phyloP scores from a whole-genome alignment of 371 early-diverging fungal species.

The Rhizopus delemar region DNA sequence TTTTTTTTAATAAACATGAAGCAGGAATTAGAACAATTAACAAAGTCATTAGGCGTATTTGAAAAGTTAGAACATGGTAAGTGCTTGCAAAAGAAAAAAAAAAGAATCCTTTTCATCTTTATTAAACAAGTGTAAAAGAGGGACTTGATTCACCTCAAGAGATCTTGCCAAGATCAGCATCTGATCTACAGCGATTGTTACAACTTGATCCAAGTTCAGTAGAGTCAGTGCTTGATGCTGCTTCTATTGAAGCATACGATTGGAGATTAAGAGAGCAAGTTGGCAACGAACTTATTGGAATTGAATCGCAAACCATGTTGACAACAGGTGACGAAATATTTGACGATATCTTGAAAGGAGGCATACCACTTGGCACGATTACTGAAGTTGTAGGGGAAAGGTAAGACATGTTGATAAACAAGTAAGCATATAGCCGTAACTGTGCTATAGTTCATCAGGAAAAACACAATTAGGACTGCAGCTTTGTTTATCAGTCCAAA shows the following conservation, averaged over 20 bases:
- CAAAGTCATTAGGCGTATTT: slow-evolving; percentile 12
- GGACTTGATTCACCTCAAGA: slow-evolving; percentile 27
- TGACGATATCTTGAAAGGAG: slow-evolving; percentile 56
- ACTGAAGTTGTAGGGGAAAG: slow-evolving; percentile 69
- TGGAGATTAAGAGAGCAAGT: slow-evolving; percentile 14
- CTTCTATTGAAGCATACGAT: slow-evolving; percentile 22
- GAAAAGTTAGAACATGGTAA: slow-evolving; percentile 28
- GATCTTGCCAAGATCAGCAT: slow-evolving; percentile 14
- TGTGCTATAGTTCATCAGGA: slow-evolving; percentile 60
- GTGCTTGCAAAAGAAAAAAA: not conserved
- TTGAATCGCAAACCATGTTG: not conserved
- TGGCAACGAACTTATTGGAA: not conserved
- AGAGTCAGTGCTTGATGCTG: slow-evolving; percentile 9
- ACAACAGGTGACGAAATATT: slow-evolving; percentile 51
- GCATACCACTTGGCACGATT: slow-evolving; percentile 60
- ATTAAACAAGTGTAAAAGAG: slow-evolving; percentile 7
- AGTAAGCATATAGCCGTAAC: not conserved
- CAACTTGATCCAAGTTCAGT: slow-evolving; percentile 2
- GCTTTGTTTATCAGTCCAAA: slow-evolving; percentile 67
- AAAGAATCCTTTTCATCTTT: not conserved
- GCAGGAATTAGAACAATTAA: slow-evolving; percentile 9
- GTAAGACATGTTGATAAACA: slow-evolving; percentile 18
- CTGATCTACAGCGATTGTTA: slow-evolving; percentile 19
- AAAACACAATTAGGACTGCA: slow-evolving; percentile 86
- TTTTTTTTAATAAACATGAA: slow-evolving; percentile 11